A percentile compares a stretch with the other conserved stretches of the same genome.
These are phyloP conservation scores for Phycomyces blakesleeanus DNA, from an alignment of 192 early-diverging fungal genomes.

Conservation along the genomic window DNA sequence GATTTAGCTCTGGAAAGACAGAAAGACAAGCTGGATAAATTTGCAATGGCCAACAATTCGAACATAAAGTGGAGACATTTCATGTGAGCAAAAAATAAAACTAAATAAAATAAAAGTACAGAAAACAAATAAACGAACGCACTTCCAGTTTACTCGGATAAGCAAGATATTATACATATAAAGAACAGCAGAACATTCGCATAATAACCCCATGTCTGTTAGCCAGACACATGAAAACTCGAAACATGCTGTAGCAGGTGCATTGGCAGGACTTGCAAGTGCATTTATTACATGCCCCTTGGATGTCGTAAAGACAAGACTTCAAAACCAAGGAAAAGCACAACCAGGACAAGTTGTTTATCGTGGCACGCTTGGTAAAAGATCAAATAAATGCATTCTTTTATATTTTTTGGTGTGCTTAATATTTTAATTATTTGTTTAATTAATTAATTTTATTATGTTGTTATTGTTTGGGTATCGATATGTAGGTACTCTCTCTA, in stretches of 20 bases:
- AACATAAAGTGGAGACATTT: not conserved
- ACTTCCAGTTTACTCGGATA: not conserved
- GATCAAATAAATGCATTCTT: too few relatives aligned
- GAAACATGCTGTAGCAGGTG: slow-evolving; percentile 79
- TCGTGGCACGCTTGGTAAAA: slow-evolving; percentile 51
- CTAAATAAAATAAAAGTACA: too few relatives aligned
- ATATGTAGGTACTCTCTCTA: slow-evolving; percentile 52
- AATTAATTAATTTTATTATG: too few relatives aligned
- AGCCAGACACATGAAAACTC: slow-evolving; percentile 50
- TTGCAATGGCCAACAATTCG: not conserved
- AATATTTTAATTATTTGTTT: too few relatives aligned
- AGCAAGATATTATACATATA: not conserved
- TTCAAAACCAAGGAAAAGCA: slow-evolving; percentile 77
- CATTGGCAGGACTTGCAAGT: slow-evolving; percentile 75
- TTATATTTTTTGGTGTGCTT: too few relatives aligned
- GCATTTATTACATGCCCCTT: slow-evolving; percentile 85
- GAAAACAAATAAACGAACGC: not conserved
- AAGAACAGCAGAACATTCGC: too few relatives aligned
- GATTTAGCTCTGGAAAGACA: too few relatives aligned
- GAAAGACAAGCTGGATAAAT: too few relatives aligned
- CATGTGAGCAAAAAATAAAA: not conserved
- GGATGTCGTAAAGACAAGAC: slow-evolving; percentile 90
- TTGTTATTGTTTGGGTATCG: not conserved
- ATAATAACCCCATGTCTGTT: not conserved
- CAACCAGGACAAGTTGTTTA: slow-evolving; percentile 40